These are phyloP conservation scores for Lactarius tabidus DNA, from an alignment of 768 basidiomycete species.

Conservation along the genomic window DNA sequence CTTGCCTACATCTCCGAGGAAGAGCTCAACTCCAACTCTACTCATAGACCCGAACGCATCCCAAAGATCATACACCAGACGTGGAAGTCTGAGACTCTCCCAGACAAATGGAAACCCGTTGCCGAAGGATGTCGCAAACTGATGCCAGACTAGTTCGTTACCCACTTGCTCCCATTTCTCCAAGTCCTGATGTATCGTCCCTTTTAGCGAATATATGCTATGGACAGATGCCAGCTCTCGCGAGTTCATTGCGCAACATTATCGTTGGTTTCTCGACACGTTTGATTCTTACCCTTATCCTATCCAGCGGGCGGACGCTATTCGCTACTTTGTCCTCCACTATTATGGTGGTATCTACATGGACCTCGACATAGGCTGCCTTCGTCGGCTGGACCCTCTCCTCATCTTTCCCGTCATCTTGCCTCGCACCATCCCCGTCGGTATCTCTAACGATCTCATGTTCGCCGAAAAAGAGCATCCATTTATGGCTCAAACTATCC, in stretches of 20 bases:
- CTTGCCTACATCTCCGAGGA: constrained; percentile 75
- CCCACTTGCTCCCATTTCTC: constrained; percentile 10
- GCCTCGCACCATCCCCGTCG: constrained; percentile 94
- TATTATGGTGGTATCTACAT: constrained; percentile 94
- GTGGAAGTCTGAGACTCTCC: constrained; percentile 90
- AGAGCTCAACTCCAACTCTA: constrained; percentile 68
- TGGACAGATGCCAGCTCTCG: constrained; percentile 95
- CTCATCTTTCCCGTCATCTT: constrained; percentile 84
- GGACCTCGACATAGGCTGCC: constrained; percentile 95
- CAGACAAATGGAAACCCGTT: constrained; percentile 71
- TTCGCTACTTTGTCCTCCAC: constrained; percentile 96
- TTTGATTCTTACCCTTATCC: constrained; percentile 89
- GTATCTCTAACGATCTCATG: constrained; percentile 97
- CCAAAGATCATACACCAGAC: constrained; percentile 97
- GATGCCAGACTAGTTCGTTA: constrained; percentile 92
- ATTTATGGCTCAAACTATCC: constrained; percentile 89
- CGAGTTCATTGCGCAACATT: constrained; percentile 82
- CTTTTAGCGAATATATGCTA: constrained; percentile 82
- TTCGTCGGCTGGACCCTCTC: constrained; percentile 80
- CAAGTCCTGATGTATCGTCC: constrained; percentile 10
- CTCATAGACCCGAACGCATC: constrained; percentile 65
- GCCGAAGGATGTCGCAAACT: constrained; percentile 84
- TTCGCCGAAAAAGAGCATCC: constrained; percentile 81
- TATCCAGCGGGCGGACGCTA: constrained; percentile 95
- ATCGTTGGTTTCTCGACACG: constrained; percentile 90